Evolutionary conservation across 2,329 filamentous ascomycete species (phyloP).

Genomic region (Macrophomina phaseolina): DNA sequence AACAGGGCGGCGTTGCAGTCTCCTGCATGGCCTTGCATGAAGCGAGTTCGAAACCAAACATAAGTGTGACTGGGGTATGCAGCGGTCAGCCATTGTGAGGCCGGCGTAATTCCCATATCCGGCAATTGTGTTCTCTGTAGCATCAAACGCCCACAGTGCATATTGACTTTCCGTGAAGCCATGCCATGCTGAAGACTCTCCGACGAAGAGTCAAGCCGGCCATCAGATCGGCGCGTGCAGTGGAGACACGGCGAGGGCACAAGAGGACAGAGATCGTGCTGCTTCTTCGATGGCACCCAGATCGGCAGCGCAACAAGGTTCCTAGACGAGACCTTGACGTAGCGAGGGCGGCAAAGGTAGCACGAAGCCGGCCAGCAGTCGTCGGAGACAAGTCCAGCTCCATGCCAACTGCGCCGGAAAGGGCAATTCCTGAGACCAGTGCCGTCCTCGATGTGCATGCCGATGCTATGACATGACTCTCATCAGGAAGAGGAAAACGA

Average conservation of each 20-base stretch:
- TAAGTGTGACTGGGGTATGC: not conserved
- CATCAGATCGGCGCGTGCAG: too few relatives aligned
- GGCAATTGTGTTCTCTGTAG: constrained; percentile 7
- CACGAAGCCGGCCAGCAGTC: constrained; percentile 5
- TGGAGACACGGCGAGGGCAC: too few relatives aligned
- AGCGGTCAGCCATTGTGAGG: not conserved
- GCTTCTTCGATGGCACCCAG: not conserved
- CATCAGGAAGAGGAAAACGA: not conserved
- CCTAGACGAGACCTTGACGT: not conserved
- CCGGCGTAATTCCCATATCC: constrained; percentile 8
- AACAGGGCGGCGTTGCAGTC: not conserved
- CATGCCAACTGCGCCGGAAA: constrained; percentile 8
- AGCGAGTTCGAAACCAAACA: constrained; percentile 8
- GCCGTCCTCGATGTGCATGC: not conserved
- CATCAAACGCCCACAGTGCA: not conserved
- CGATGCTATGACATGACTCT: not conserved
- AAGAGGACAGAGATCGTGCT: not conserved
- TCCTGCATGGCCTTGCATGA: not conserved
- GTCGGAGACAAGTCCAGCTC: not conserved
- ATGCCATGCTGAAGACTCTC: not conserved
- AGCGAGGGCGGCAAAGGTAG: not conserved
- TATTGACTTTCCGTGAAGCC: not conserved
- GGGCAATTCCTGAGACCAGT: not conserved
- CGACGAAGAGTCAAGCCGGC: not conserved
- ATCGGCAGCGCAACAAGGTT: not conserved